phyloP scores from a whole-genome alignment of 805 yeast species.

The Yamadazyma laniorum region DNA sequence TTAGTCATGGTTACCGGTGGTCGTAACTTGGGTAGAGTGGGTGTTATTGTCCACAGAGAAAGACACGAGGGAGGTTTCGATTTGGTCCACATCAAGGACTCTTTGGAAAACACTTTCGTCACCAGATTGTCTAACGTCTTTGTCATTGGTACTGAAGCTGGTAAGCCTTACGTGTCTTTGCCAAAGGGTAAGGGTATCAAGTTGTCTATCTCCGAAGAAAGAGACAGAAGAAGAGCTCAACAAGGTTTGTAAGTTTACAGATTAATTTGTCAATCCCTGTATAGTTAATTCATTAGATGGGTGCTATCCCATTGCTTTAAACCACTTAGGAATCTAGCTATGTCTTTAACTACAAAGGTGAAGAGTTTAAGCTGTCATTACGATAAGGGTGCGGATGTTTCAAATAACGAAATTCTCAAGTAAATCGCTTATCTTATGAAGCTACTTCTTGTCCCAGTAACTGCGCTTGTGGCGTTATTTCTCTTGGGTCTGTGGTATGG shows the following conservation, averaged over 20 bases:
- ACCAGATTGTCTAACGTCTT: slow-evolving; percentile 43
- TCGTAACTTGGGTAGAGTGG: slow-evolving; percentile 44
- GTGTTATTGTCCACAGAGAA: slow-evolving; percentile 43
- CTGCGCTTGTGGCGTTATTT: neutral
- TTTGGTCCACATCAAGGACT: slow-evolving; percentile 42
- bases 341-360: too few relatives aligned
- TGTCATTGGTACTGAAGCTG: slow-evolving; percentile 42
- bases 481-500: neutral
- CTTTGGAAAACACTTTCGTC: slow-evolving; percentile 42
- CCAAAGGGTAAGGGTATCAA: slow-evolving; percentile 48
- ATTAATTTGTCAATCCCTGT: neutral
- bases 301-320: too few relatives aligned
- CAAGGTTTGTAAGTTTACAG: slow-evolving; percentile 16
- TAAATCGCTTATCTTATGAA: too few relatives aligned
- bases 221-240: slow-evolving; percentile 47
- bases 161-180: slow-evolving; percentile 40
- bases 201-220: slow-evolving; percentile 42
- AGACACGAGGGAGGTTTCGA: slow-evolving; percentile 45
- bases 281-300: neutral
- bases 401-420: too few relatives aligned
- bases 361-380: too few relatives aligned
- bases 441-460: neutral
- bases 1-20: slow-evolving; percentile 46
- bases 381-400: too few relatives aligned
- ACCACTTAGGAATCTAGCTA: too few relatives aligned